Evolutionary conservation across 225 moss, liverwort and hornwort species (phyloP).

Genomic region (Polytrichum formosum): DNA sequence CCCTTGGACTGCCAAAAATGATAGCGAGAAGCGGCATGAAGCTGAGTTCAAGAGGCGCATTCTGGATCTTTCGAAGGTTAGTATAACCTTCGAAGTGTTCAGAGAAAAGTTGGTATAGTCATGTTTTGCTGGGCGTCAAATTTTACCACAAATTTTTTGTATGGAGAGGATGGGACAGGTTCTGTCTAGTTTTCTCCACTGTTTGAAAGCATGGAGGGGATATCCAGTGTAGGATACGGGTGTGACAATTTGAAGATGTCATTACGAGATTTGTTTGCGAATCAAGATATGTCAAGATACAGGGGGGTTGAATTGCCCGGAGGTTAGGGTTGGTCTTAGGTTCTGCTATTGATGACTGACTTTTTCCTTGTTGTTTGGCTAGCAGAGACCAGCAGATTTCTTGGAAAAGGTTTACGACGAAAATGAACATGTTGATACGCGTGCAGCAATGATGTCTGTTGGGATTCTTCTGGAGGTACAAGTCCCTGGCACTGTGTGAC

Average conservation of each 20-base stretch:
- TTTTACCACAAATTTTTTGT: no score
- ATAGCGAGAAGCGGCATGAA: constrained; percentile 59
- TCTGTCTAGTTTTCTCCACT: no score
- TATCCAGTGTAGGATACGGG: no score
- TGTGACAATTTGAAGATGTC: no score
- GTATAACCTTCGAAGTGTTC: constrained; percentile 7
- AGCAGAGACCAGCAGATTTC: constrained; percentile 64
- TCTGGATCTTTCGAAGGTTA: constrained; percentile 67
- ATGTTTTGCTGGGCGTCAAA: no score
- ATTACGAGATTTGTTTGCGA: no score
- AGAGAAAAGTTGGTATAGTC: no score
- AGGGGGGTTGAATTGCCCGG: no score
- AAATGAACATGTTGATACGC: constrained; percentile 49
- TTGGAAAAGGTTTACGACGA: constrained; percentile 44
- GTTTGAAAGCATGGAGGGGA: no score
- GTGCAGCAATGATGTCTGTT: constrained; percentile 66
- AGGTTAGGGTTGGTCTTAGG: constrained; percentile 17
- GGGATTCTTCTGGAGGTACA: constrained; percentile 69
- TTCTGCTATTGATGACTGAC: constrained; percentile 4
- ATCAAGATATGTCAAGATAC: no score
- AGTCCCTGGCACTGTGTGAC: not conserved
- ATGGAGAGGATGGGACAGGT: no score
- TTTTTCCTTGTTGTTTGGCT: constrained; percentile 16
- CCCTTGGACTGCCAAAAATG: constrained; percentile 61
- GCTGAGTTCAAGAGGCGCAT: constrained; percentile 71